Evolutionary conservation across 441 rosid species (phyloP).

Genomic region (Aquilaria agallochum): DNA sequence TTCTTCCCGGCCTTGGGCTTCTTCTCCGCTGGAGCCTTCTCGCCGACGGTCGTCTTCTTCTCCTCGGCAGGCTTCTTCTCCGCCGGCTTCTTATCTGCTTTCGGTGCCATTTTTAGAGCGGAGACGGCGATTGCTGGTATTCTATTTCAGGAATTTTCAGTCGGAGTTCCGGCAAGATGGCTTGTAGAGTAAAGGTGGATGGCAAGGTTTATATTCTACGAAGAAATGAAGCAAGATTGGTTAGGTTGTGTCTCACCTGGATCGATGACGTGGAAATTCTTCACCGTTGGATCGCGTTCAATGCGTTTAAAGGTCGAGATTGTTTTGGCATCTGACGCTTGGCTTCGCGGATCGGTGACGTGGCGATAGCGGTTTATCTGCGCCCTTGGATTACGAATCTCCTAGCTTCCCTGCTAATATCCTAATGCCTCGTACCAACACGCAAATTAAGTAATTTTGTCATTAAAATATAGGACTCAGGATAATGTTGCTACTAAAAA

Average conservation of each 20-base stretch:
- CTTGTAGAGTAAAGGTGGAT: not conserved
- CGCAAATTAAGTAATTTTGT: too few relatives aligned
- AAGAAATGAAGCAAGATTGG: slow-evolving; percentile 2
- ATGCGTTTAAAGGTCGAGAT: too few relatives aligned
- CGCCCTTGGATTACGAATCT: too few relatives aligned
- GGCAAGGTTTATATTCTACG: not conserved
- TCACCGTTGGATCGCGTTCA: too few relatives aligned
- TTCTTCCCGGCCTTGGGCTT: slow-evolving; percentile 60
- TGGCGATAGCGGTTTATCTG: too few relatives aligned
- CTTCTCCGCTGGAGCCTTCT: slow-evolving; percentile 53
- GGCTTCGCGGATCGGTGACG: too few relatives aligned
- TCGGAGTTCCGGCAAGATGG: not conserved
- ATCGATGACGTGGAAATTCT: slow-evolving; percentile 1
- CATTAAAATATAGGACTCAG: too few relatives aligned
- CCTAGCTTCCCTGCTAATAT: too few relatives aligned
- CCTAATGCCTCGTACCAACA: too few relatives aligned
- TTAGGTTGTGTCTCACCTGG: slow-evolving; percentile 3
- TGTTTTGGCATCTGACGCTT: too few relatives aligned
- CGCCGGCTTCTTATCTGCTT: slow-evolving; percentile 35
- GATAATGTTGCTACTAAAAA: too few relatives aligned
- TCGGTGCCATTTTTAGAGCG: slow-evolving; percentile 10
- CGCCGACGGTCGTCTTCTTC: slow-evolving; percentile 35
- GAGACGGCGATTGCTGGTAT: not conserved
- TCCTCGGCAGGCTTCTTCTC: slow-evolving; percentile 51
- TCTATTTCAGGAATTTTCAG: not conserved